Percentiles rank a stretch among this genome's conserved stretches.
Evolutionary conservation across 345 rosid genomes (phyloP).

Genomic region (Salix caprea): DNA sequence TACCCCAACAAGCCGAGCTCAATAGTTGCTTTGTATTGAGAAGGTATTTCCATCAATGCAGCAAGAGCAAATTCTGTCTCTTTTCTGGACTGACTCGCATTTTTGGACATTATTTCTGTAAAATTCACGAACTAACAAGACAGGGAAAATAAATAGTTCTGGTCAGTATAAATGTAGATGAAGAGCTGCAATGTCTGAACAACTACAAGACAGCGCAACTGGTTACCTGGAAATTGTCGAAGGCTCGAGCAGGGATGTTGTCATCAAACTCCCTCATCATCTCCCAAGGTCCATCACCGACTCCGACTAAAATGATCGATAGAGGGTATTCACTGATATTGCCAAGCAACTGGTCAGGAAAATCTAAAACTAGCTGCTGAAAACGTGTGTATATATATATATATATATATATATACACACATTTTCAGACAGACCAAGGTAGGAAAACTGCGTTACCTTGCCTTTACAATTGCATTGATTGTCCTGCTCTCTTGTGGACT

Average conservation of each 20-base stretch:
- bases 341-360: background rate
- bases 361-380: background rate
- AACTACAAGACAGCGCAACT: background rate
- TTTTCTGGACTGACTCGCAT: constrained; percentile 47
- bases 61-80: constrained; percentile 90
- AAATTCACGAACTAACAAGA: constrained; percentile 81
- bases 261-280: constrained; percentile 96
- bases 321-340: constrained; percentile 72
- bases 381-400: background rate
- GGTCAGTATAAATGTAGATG: background rate
- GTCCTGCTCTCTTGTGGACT: constrained; percentile 96
- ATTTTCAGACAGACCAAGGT: background rate
- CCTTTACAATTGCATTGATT: constrained; percentile 84
- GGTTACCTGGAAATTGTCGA: constrained; percentile 91
- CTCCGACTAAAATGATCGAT: constrained; percentile 85
- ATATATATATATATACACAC: background rate
- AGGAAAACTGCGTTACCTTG: constrained; percentile 50
- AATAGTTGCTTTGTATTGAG: constrained; percentile 86
- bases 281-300: constrained; percentile 99
- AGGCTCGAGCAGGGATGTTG: constrained; percentile 88
- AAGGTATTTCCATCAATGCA: constrained; percentile 93
- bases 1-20: constrained; percentile 88
- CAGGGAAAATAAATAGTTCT: background rate
- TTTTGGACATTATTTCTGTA: constrained; percentile 85
- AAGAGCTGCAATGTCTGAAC: background rate